These are phyloP conservation scores for Colletotrichum navitas DNA, from an alignment of 2,329 filamentous ascomycete genomes.

Conservation along the genomic window DNA sequence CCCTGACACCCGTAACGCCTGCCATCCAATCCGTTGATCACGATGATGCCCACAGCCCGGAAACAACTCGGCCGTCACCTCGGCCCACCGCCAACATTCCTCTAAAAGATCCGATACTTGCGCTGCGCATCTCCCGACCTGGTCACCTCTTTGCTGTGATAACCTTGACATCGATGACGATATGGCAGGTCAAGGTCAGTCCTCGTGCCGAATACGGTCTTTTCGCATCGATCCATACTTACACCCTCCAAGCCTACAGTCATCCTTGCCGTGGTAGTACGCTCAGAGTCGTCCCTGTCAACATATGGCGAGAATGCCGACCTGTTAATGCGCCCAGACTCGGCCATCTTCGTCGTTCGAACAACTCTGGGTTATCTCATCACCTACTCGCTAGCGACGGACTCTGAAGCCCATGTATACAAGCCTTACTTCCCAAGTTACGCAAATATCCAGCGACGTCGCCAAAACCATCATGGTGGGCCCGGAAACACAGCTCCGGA, in stretches of 20 bases:
- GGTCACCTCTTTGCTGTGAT: slow-evolving; percentile 90
- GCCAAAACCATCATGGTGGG: slow-evolving; percentile 72
- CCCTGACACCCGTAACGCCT: slow-evolving; percentile 66
- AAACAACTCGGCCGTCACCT: slow-evolving; percentile 46
- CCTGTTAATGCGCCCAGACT: slow-evolving; percentile 89
- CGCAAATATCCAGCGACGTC: slow-evolving; percentile 71
- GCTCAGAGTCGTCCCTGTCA: slow-evolving; percentile 82
- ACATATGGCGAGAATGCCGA: slow-evolving; percentile 89
- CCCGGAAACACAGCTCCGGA: slow-evolving; percentile 68
- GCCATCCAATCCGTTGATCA: slow-evolving; percentile 71
- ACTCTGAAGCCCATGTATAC: slow-evolving; percentile 86
- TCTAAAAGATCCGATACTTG: slow-evolving; percentile 75
- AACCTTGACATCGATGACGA: slow-evolving; percentile 84
- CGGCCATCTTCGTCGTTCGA: slow-evolving; percentile 90
- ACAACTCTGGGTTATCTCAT: slow-evolving; percentile 90
- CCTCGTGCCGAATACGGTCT: slow-evolving; percentile 11
- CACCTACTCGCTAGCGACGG: slow-evolving; percentile 91
- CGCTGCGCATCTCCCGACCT: slow-evolving; percentile 80
- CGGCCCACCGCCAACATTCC: slow-evolving; percentile 54
- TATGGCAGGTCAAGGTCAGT: slow-evolving; percentile 94
- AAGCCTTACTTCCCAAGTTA: slow-evolving; percentile 82
- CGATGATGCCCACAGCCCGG: slow-evolving; percentile 56
- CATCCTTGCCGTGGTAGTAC: slow-evolving; percentile 85
- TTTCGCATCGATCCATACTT: slow-evolving; percentile 30
- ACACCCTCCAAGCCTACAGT: slow-evolving; percentile 77